A percentile compares a stretch with the other conserved stretches of the same genome.
Evolutionary conservation across 208 protist species (phyloP).

Genomic region (Trypanosoma caninum): DNA sequence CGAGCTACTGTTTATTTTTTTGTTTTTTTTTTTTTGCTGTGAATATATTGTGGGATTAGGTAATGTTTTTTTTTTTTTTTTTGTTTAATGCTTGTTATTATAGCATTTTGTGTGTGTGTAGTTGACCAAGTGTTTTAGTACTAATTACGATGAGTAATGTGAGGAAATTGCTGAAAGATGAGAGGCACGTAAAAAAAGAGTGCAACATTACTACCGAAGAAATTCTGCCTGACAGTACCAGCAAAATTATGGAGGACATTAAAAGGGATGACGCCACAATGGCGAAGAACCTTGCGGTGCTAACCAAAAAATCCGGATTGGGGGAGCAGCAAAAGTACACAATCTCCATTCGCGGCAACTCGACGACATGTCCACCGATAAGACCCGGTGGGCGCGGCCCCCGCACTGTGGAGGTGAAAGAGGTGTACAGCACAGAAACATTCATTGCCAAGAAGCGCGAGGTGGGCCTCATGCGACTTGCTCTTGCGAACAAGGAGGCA

Average conservation of each 20-base stretch:
- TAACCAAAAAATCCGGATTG: slow-evolving; percentile 23
- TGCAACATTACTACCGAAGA: background rate
- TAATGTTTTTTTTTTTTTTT: no score
- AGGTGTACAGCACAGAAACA: slow-evolving; percentile 87
- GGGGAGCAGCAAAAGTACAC: slow-evolving; percentile 1
- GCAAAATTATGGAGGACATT: slow-evolving; percentile 51
- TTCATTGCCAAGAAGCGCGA: slow-evolving; percentile 94
- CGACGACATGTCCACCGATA: background rate
- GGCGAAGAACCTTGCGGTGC: slow-evolving; percentile 41
- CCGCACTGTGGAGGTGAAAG: slow-evolving; percentile 37
- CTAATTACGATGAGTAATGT: no score
- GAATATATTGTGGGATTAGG: no score
- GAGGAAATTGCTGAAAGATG: no score
- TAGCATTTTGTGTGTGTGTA: no score
- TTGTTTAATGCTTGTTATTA: no score
- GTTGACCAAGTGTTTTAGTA: no score
- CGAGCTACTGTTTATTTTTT: no score
- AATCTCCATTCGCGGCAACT: slow-evolving; percentile 5
- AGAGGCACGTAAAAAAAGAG: slow-evolving; percentile 5
- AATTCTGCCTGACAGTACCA: background rate
- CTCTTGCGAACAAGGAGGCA: slow-evolving; percentile 88
- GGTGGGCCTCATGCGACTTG: slow-evolving; percentile 95
- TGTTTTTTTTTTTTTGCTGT: no score
- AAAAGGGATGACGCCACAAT: slow-evolving; percentile 62
- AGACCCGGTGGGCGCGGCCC: background rate